phyloP scores from a whole-genome alignment of 352 stramenopile genomes.

The Pythium phragmitis region DNA sequence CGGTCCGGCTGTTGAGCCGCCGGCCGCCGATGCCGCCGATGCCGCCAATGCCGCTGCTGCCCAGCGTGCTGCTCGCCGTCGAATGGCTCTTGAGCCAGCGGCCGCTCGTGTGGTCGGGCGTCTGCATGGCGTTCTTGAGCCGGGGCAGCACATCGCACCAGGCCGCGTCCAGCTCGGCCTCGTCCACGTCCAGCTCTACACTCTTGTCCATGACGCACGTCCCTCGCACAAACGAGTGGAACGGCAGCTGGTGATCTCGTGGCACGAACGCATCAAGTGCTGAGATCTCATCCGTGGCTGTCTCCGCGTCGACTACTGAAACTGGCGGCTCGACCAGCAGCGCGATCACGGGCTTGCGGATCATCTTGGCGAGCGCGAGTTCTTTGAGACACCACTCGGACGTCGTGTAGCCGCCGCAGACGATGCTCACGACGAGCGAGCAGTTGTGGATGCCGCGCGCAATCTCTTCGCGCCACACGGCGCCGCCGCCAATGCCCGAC shows the following conservation, averaged over 20 bases:
- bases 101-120: conserved; percentile 37
- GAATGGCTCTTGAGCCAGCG: conserved; percentile 4
- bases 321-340: conserved; percentile 22
- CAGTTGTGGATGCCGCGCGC: conserved; percentile 73
- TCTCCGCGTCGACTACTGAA: background rate
- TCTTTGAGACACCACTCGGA: conserved; percentile 85
- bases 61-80: background rate
- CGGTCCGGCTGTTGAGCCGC: conserved; percentile 11
- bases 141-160: conserved; percentile 48
- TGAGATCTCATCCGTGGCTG: background rate
- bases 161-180: conserved; percentile 37
- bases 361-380: conserved; percentile 69
- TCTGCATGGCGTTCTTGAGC: conserved; percentile 49
- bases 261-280: conserved; percentile 42
- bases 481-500: conserved; percentile 68
- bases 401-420: conserved; percentile 68
- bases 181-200: conserved; percentile 58
- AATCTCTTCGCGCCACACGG: conserved; percentile 81
- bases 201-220: conserved; percentile 32
- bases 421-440: conserved; percentile 67
- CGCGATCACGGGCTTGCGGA: conserved; percentile 54
- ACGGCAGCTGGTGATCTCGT: conserved; percentile 43
- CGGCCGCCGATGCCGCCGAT: background rate
- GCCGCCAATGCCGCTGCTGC: background rate
- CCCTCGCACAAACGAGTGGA: conserved; percentile 50